Base-by-base conservation (phyloP, 2,329 filamentous ascomycete species). In the Polytolypa hystricis region DNA sequence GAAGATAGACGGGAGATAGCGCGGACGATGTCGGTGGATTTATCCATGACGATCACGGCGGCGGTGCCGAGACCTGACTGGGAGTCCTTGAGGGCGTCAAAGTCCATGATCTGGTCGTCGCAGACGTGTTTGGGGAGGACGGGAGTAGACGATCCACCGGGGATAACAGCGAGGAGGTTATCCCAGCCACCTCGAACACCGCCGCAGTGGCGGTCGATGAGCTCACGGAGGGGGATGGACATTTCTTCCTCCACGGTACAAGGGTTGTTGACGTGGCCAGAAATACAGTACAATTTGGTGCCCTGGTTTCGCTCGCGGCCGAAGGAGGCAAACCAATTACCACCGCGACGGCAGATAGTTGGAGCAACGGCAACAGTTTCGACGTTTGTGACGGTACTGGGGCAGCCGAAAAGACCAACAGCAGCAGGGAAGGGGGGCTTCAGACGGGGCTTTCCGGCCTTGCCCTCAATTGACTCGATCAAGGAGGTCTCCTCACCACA, bases 171-270 rank as follows among this genome's bases (percentile, higher is more conserved):
- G 51, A 86, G 78, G 35, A 98, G 73, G 67, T 98, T 98, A 62
- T 98, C 91, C 91, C 91, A 98, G 40, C 91, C 91, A 45, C 91
- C 91, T 52, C 79, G 79, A 35, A 98, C 91, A 62, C 91, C 91
- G 60, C 91, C 91, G 58, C 91, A 96, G 74, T 98, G 91, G 69
- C 85, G 91, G 46, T 98, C 91, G 53, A 98, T 96, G 45, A 98
- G 77, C 65, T 98, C 91, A 30, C 84, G 81, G 42, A 98, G 77
- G 29, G 91, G 82, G 50, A 98, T 98, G 35, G 84, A 93, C 91
- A 98, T 98, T 68, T 98, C 91, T 68, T 98, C 91, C 65, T 98
- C 91, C 42, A 98, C 91, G 1, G 91, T 96, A 62, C 77, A 85
- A 37, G 91, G 91, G 70, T 96, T 93, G 74, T 98, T 98, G 69